These are phyloP conservation scores for Amaranthus tricolor DNA, from an alignment of 179 eudicot genomes.

Conservation along the genomic window DNA sequence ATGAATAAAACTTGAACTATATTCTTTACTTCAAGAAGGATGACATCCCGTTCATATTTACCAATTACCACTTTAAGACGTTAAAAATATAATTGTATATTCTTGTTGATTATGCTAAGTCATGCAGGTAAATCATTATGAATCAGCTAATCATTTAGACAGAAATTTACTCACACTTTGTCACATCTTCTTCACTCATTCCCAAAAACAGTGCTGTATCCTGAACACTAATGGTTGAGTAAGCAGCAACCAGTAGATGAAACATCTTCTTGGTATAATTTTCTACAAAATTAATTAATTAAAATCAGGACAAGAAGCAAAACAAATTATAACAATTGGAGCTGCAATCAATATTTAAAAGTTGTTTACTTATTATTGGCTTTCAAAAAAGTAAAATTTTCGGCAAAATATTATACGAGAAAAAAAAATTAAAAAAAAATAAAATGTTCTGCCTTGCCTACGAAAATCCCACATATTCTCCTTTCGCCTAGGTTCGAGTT, in stretches of 20 bases:
- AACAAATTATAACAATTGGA: neutral
- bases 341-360: neutral
- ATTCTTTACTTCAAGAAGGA: no score
- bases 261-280: slow-evolving; percentile 81
- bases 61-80: no score
- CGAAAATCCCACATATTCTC: no score
- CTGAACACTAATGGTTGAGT: slow-evolving; percentile 82
- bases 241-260: slow-evolving; percentile 72
- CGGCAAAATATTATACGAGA: neutral
- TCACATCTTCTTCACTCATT: slow-evolving; percentile 74
- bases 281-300: slow-evolving; percentile 39
- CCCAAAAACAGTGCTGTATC: slow-evolving; percentile 82
- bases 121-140: neutral
- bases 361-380: no score
- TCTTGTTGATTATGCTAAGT: neutral
- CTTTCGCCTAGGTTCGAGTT: no score
- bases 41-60: no score
- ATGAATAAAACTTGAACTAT: no score
- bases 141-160: neutral
- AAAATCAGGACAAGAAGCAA: neutral
- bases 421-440: neutral
- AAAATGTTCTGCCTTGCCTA: neutral
- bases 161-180: slow-evolving; percentile 55
- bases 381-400: no score
- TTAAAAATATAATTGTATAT: neutral